These are phyloP conservation scores for Friedmanniomyces endolithicus DNA, from an alignment of 495 filamentous ascomycete genomes.

Conservation along the genomic window DNA sequence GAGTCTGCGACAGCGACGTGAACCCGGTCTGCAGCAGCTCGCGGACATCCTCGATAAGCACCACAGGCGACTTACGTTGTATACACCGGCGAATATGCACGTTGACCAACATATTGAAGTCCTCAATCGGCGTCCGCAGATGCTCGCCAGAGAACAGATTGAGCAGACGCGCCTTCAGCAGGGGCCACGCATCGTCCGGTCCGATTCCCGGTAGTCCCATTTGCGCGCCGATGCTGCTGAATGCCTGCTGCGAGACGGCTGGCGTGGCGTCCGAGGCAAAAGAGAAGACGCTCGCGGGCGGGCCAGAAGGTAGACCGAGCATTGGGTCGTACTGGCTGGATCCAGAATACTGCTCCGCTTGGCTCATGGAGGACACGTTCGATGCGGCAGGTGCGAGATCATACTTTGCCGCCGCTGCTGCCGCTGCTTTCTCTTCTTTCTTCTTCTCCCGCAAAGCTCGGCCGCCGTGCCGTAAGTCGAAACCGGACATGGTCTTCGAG, in stretches of 20 bases:
- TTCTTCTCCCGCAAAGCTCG: conserved; percentile 79
- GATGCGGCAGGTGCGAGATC: conserved; percentile 22
- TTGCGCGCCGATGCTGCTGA: conserved; percentile 22
- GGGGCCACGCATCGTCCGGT: conserved; percentile 88
- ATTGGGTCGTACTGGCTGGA: conserved; percentile 22
- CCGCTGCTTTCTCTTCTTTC: conserved; percentile 62
- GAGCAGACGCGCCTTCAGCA: conserved; percentile 78
- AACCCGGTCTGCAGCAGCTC: conserved; percentile 77
- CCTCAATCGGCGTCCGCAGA: conserved; percentile 78
- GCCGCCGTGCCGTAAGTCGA: conserved; percentile 77
- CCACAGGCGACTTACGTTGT: conserved; percentile 26
- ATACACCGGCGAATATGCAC: conserved; percentile 30
- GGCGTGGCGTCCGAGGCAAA: conserved; percentile 13
- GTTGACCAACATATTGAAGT: conserved; percentile 74
- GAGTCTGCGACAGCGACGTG: conserved; percentile 65
- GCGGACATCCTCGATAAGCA: conserved; percentile 55
- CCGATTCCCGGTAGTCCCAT: conserved; percentile 72
- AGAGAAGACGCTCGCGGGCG: conserved; percentile 12
- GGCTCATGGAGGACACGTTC: conserved; percentile 3
- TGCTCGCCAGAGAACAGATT: conserved; percentile 90
- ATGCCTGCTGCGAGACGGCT: conserved; percentile 5
- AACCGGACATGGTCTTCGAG: conserved; percentile 63
- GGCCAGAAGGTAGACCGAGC: conserved; percentile 21
- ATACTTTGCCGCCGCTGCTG: conserved; percentile 32
- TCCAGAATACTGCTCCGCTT: conserved; percentile 10